phyloP scores from a whole-genome alignment of 495 filamentous ascomycete genomes.

The Talaromyces stipitatus region DNA sequence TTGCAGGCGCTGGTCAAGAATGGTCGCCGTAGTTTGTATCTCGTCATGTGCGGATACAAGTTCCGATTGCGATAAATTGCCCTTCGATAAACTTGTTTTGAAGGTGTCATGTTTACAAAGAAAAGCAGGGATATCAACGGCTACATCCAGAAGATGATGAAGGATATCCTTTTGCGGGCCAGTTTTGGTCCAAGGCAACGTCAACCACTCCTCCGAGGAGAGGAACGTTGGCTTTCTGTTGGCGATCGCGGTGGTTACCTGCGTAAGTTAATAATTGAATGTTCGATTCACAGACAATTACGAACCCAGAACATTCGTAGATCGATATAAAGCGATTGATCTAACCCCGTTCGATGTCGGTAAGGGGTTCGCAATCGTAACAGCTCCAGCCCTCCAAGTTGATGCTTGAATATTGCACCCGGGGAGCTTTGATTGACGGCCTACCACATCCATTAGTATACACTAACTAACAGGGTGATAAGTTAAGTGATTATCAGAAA shows the following conservation, averaged over 20 bases:
- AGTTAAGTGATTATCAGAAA: background rate
- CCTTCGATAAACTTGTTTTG: background rate
- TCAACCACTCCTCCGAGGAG: constrained; percentile 17
- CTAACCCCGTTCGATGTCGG: constrained; percentile 19
- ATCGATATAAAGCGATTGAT: constrained; percentile 21
- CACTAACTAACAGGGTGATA: background rate
- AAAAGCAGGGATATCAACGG: constrained; percentile 18
- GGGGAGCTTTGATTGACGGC: constrained; percentile 20
- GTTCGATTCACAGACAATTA: background rate
- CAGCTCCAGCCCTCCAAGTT: constrained; percentile 18
- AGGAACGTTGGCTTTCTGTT: constrained; percentile 17
- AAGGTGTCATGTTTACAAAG: constrained; percentile 15
- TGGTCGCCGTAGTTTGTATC: constrained; percentile 14
- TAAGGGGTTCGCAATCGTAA: constrained; percentile 16
- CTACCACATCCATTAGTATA: constrained; percentile 3
- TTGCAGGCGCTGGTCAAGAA: constrained; percentile 14
- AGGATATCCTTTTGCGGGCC: constrained; percentile 16
- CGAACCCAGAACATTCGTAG: constrained; percentile 21
- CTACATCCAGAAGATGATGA: constrained; percentile 17
- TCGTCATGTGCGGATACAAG: constrained; percentile 10
- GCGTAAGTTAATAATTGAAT: background rate
- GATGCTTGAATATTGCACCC: constrained; percentile 16
- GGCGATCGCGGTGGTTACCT: constrained; percentile 20
- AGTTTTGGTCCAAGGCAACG: constrained; percentile 15
- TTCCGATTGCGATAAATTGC: constrained; percentile 1